Conservation (phyloP, 78 protist genomes). For the Anaeramoeba flamelloides region DNA sequence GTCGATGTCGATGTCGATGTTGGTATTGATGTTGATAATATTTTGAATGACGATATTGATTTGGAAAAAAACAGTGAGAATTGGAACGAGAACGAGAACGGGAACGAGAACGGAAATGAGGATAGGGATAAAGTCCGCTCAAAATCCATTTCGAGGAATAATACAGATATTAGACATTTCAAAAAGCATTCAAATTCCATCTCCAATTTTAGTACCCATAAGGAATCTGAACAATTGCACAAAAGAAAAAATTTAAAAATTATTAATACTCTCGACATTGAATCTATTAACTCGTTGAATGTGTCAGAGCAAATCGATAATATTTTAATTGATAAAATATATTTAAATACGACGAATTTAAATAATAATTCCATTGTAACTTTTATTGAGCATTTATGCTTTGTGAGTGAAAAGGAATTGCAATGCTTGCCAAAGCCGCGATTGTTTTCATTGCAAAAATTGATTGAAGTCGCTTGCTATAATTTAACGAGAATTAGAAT, state of each 20-base stretch:
- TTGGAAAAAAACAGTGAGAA: constrained; percentile 11
- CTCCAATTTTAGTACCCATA: too few relatives aligned
- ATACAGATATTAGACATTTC: too few relatives aligned
- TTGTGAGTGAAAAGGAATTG: neutral
- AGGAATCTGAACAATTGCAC: too few relatives aligned
- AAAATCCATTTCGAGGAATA: too few relatives aligned
- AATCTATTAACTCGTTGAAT: neutral
- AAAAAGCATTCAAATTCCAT: too few relatives aligned
- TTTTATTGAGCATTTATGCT: neutral
- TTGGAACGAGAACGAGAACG: too few relatives aligned
- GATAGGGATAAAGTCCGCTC: too few relatives aligned
- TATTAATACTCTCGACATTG: neutral
- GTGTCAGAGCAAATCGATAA: neutral
- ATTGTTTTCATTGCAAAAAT: neutral
- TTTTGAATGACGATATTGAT: too few relatives aligned
- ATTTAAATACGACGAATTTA: neutral
- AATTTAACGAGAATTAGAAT: neutral
- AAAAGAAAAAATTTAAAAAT: too few relatives aligned
- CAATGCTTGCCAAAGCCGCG: neutral
- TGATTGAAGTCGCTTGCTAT: neutral
- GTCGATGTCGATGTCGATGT: neutral
- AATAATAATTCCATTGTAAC: neutral
- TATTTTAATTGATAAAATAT: neutral
- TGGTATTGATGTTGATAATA: too few relatives aligned
- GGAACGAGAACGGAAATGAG: too few relatives aligned